phyloP scores from a whole-genome alignment of 192 early-diverging fungal species.

The Nowakowskiella sp. region DNA sequence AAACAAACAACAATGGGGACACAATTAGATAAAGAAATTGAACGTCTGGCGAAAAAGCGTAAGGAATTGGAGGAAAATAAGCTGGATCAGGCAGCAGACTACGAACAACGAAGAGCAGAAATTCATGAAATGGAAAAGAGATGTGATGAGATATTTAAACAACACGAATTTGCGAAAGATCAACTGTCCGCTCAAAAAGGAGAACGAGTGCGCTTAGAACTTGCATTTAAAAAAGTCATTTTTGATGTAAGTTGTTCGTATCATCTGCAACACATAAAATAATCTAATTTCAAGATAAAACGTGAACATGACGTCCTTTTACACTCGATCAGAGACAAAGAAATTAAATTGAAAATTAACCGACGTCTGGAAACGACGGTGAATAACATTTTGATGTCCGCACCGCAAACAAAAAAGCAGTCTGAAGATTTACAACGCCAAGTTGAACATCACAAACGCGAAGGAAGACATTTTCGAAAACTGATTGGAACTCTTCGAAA shows the following conservation, averaged over 20 bases:
- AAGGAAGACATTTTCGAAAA: conserved; percentile 29
- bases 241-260: conserved; percentile 33
- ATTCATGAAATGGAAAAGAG: conserved; percentile 50
- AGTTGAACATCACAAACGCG: conserved; percentile 28
- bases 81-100: conserved; percentile 43
- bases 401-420: conserved; percentile 41
- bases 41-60: conserved; percentile 38
- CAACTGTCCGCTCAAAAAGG: conserved; percentile 45
- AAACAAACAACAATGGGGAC: conserved; percentile 40
- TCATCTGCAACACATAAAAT: not conserved
- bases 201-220: conserved; percentile 42
- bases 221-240: conserved; percentile 34
- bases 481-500: conserved; percentile 31
- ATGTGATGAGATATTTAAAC: conserved; percentile 55
- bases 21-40: conserved; percentile 51
- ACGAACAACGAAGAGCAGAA: conserved; percentile 41
- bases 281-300: conserved; percentile 31
- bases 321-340: conserved; percentile 49
- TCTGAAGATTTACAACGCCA: conserved; percentile 28
- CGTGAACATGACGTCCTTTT: conserved; percentile 51
- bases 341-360: conserved; percentile 41
- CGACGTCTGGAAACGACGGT: conserved; percentile 47
- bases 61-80: conserved; percentile 47
- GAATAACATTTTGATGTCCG: conserved; percentile 48
- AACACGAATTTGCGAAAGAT: conserved; percentile 56